phyloP scores from a whole-genome alignment of 1,284 basidiomycete species.

The Naganishia sp. region DNA sequence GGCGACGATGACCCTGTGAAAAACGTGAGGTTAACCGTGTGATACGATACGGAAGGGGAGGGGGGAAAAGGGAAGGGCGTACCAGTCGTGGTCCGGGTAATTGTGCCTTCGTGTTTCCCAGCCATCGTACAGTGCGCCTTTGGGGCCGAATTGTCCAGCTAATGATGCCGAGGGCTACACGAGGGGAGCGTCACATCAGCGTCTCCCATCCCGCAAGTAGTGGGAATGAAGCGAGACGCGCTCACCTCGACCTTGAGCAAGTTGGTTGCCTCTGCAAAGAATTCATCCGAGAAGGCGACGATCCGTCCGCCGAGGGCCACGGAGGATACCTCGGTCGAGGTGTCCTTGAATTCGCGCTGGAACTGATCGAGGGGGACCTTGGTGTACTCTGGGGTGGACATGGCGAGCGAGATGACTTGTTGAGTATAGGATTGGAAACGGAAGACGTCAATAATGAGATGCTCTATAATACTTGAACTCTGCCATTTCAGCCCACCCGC shows the following conservation, averaged over 20 bases:
- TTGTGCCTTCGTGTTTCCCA: conserved; percentile 95
- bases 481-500: no score
- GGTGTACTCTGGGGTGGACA: conserved; percentile 34
- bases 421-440: no score
- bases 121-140: conserved; percentile 90
- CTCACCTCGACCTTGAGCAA: conserved; percentile 78
- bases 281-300: conserved; percentile 84
- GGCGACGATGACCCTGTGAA: conserved; percentile 78
- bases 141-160: conserved; percentile 91
- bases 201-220: no score
- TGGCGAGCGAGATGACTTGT: neutral
- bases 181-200: no score
- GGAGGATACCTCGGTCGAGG: conserved; percentile 80
- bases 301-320: conserved; percentile 78
- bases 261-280: conserved; percentile 86
- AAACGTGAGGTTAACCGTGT: no score
- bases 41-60: neutral
- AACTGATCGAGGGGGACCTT: conserved; percentile 59
- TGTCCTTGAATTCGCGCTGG: conserved; percentile 61
- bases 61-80: conserved; percentile 37
- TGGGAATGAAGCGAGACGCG: no score
- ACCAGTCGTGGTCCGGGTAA: conserved; percentile 80
- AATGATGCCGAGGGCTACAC: conserved; percentile 52
- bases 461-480: no score
- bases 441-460: no score